Conservation (phyloP, 169 alveolate species). For the Theileria orientalis region DNA sequence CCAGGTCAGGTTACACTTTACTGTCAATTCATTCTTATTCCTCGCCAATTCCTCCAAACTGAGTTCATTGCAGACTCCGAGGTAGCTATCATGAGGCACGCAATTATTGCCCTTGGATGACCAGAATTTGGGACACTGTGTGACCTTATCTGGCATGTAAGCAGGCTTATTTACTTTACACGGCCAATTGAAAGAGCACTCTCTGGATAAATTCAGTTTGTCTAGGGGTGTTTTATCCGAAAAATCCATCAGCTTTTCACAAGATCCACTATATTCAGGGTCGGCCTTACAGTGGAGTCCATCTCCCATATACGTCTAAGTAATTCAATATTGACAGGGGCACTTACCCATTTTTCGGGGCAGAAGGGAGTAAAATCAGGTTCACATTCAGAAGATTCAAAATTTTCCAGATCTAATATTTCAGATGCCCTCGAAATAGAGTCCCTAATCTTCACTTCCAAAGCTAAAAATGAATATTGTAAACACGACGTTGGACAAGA, state of each 20-base stretch:
- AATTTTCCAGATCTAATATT: constrained; percentile 46
- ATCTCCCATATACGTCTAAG: constrained; percentile 47
- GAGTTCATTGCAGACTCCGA: constrained; percentile 65
- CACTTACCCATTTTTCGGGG: constrained; percentile 73
- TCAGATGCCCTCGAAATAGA: constrained; percentile 62
- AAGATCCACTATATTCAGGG: constrained; percentile 51
- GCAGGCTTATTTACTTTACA: constrained; percentile 42
- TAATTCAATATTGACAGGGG: constrained; percentile 8
- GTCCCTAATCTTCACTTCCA: constrained; percentile 40
- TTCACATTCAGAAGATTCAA: constrained; percentile 64
- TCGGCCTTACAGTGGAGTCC: constrained; percentile 66
- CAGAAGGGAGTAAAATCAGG: constrained; percentile 69
- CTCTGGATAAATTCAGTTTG: constrained; percentile 52
- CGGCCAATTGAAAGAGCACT: constrained; percentile 72
- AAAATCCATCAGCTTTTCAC: constrained; percentile 66
- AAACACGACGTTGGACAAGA: neutral
- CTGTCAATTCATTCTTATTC: constrained; percentile 22
- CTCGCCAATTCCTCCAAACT: constrained; percentile 25
- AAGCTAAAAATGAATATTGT: constrained; percentile 41
- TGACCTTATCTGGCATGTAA: constrained; percentile 16
- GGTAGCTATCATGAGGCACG: constrained; percentile 61
- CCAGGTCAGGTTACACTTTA: constrained; percentile 59
- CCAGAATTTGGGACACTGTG: constrained; percentile 63
- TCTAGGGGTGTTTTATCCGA: constrained; percentile 56
- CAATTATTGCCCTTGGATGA: constrained; percentile 43